phyloP scores from a whole-genome alignment of 169 alveolate species.

The Plasmodium inui region DNA sequence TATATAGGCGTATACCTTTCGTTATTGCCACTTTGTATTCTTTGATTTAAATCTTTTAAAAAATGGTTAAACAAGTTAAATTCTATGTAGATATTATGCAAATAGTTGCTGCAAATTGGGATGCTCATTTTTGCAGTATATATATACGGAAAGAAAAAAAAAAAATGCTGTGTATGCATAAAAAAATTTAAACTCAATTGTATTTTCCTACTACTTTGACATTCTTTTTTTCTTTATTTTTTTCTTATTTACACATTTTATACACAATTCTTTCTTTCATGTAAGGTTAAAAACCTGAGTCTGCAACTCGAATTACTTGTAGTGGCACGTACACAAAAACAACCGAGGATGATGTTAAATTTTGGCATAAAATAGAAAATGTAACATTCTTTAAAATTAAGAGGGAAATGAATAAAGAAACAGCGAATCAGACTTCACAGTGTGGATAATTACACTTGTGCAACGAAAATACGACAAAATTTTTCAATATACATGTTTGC shows the following conservation, averaged over 20 bases:
- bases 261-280: background rate
- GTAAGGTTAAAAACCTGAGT: background rate
- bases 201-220: background rate
- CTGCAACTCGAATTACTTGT: background rate
- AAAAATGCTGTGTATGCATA: background rate
- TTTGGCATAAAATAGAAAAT: background rate
- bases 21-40: constrained; percentile 7
- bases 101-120: constrained; percentile 16
- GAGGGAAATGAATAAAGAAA: background rate
- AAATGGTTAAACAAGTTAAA: constrained; percentile 64
- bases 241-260: background rate
- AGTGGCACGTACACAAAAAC: background rate
- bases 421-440: background rate
- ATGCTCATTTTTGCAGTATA: constrained; percentile 25
- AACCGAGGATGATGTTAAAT: background rate
- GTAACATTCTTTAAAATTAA: background rate
- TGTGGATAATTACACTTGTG: background rate
- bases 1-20: constrained; percentile 58
- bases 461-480: background rate
- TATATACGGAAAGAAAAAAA: background rate
- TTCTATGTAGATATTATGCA: constrained; percentile 53
- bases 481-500: background rate
- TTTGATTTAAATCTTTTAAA: constrained; percentile 48
- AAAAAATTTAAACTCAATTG: background rate
- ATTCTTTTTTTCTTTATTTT: background rate